Conservation (phyloP, 345 rosid species). For the Hevea brasiliensis region DNA sequence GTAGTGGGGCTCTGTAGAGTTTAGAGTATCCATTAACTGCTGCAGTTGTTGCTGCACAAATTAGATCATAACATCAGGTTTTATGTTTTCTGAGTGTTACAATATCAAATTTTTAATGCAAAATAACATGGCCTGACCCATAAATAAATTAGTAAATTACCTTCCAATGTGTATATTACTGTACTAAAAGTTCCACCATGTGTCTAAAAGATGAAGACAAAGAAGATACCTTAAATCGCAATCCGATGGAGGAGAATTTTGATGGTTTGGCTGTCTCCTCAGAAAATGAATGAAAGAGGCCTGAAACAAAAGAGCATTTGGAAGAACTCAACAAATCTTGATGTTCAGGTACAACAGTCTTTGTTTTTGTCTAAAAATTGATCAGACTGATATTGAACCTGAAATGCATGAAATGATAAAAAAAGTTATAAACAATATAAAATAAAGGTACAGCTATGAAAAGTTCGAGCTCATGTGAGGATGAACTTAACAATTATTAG, state of each 20-base stretch:
- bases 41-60: conserved; percentile 85
- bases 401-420: conserved; percentile 35
- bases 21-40: conserved; percentile 85
- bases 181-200: conserved; percentile 1
- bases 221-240: conserved; percentile 75
- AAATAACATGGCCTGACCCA: conserved; percentile 7
- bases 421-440: no score
- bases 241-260: conserved; percentile 84
- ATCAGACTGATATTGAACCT: conserved; percentile 91
- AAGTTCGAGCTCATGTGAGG: no score
- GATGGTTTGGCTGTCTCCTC: conserved; percentile 73
- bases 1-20: conserved; percentile 85
- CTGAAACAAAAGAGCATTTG: conserved; percentile 63
- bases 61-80: conserved; percentile 26
- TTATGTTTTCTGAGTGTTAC: not conserved
- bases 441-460: not conserved
- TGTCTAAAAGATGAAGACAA: not conserved
- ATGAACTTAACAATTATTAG: no score
- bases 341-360: conserved; percentile 94
- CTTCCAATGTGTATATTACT: not conserved
- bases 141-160: not conserved
- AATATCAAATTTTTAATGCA: conserved; percentile 7
- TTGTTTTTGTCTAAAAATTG: conserved; percentile 95
- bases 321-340: conserved; percentile 86
- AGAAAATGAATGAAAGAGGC: conserved; percentile 64